Evolutionary conservation across 1,284 basidiomycete species (phyloP), one percentile per base, ranked within the genome.

Genomic region (Malassezia furfur): DNA sequence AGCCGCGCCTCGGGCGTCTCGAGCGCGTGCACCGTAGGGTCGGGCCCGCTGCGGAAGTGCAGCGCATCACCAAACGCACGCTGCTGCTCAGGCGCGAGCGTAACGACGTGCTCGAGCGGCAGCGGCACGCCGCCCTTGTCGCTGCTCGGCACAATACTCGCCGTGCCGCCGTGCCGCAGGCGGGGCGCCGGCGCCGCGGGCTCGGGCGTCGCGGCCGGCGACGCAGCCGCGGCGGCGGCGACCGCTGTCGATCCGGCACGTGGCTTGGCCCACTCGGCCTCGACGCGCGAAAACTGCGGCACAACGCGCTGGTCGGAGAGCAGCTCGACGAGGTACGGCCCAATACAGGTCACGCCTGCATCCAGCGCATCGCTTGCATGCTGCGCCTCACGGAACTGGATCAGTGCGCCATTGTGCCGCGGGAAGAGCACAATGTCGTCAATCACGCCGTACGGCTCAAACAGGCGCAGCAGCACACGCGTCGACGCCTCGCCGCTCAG

Each of bases 21-120:
- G 17, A 64, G 56, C 14, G 51, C 52, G 1, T 43, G 55, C 2
- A 65, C 47, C 41, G 64, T 57, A 2, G 61, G 54, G 35, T 64
- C 52, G 0, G 56, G 41, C 14, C 66, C 62, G 7, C 32, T 8
- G 70, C 85, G 84, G 85, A 96, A 87, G 62, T 96, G 85, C 84
- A 96, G 87, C 12, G 15, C 5, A 14, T 36, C 22, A 5, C 46
- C 22, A 21, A 52, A 11, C 22, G 38, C 50, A 77, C 94, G 90
- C 76, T 93, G 87, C 75, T 96, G 74, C 12, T 57, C 59, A 25
- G 61, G 46, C 7, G 59, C 62, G 30, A 71, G 85, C 17, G 58
- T 32, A 0, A 68, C 69, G 50, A 59, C 51, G 59, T 72, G 66
- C 48, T 73, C 64, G 35, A 63, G 45, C n/a, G 73, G 68, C 19